phyloP scores from a whole-genome alignment of 176 grass and related monocot species.

The Secale cereale region DNA sequence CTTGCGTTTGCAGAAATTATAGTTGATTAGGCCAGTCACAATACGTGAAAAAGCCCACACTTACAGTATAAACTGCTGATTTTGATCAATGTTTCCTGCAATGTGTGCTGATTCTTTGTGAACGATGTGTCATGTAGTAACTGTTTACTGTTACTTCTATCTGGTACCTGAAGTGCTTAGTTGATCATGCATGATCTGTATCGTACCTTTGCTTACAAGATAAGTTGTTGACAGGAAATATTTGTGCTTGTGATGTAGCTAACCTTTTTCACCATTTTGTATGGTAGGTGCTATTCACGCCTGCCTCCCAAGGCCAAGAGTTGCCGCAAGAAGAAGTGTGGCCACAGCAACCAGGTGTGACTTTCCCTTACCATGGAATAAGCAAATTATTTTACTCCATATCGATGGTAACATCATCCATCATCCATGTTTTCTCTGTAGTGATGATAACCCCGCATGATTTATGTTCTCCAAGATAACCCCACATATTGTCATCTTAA shows the following conservation, averaged over 20 bases:
- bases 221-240: background rate
- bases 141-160: background rate
- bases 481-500: background rate
- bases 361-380: background rate
- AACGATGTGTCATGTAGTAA: background rate
- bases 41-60: background rate
- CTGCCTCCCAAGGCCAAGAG: background rate
- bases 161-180: background rate
- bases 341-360: conserved; percentile 65
- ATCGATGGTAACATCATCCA: background rate
- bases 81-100: background rate
- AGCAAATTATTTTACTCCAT: background rate
- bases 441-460: background rate
- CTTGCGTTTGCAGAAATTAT: background rate
- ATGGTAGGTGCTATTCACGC: conserved; percentile 9
- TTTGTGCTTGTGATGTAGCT: background rate
- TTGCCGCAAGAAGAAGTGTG: conserved; percentile 64
- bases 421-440: background rate
- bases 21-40: background rate
- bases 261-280: background rate
- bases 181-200: background rate
- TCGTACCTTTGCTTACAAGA: background rate
- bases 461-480: background rate
- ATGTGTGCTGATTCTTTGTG: background rate
- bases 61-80: background rate